Conservation (phyloP, 2,329 filamentous ascomycete genomes). For the Scedosporium aurantiacum region DNA sequence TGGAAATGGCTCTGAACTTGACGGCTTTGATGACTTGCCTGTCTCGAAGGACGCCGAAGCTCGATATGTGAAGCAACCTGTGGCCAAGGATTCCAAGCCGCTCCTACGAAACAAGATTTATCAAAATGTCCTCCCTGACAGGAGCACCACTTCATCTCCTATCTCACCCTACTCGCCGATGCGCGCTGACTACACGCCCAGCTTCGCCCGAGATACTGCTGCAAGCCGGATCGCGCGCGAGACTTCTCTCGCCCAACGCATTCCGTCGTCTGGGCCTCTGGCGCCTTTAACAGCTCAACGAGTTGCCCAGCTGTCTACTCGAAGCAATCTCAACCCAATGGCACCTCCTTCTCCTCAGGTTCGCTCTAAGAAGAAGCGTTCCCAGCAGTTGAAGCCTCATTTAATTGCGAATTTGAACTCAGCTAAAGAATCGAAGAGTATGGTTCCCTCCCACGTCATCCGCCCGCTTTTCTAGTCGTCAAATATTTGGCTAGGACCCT, state of each 20-base stretch:
- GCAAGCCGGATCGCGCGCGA: conserved; percentile 56
- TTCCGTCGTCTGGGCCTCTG: conserved; percentile 40
- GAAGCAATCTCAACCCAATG: conserved; percentile 34
- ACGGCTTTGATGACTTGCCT: conserved; percentile 87
- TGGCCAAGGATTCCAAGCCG: conserved; percentile 57
- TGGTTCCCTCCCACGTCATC: conserved; percentile 23
- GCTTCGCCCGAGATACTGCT: conserved; percentile 54
- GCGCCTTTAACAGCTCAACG: conserved; percentile 45
- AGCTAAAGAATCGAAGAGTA: conserved; percentile 70
- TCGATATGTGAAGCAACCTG: conserved; percentile 70
- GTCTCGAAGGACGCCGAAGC: conserved; percentile 76
- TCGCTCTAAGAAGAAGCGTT: conserved; percentile 47
- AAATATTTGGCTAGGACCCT: background rate
- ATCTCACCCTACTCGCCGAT: conserved; percentile 46
- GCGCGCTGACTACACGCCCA: conserved; percentile 42
- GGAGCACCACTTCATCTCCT: conserved; percentile 41
- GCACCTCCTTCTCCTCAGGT: conserved; percentile 27
- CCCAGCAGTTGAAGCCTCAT: conserved; percentile 66
- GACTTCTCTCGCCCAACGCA: conserved; percentile 48
- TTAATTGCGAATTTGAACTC: conserved; percentile 75
- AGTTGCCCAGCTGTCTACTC: conserved; percentile 39
- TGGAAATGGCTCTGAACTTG: conserved; percentile 85
- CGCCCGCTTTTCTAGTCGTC: background rate
- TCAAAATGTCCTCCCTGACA: conserved; percentile 43
- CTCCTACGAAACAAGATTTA: conserved; percentile 44